These are phyloP conservation scores for Hura crepitans DNA, from an alignment of 441 rosid genomes.

Conservation along the genomic window DNA sequence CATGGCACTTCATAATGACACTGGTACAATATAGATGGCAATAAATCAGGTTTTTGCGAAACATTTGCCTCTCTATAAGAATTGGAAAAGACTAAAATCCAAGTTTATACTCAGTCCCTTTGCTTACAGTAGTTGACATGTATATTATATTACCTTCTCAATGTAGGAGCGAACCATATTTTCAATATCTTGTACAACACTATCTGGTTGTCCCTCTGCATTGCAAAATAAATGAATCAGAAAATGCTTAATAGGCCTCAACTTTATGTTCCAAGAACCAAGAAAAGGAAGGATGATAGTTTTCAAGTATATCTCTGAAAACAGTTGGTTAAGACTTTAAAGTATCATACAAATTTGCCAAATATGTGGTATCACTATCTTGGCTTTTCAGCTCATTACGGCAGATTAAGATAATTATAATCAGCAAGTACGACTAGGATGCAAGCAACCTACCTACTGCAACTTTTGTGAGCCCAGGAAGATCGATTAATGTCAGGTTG, in stretches of 20 bases:
- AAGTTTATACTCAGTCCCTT: background rate
- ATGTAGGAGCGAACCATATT: slow-evolving; percentile 90
- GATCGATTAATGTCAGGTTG: slow-evolving; percentile 92
- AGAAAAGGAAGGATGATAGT: background rate
- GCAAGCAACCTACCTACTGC: slow-evolving; percentile 74
- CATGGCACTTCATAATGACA: too few relatives aligned
- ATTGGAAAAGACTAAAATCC: background rate
- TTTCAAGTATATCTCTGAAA: background rate
- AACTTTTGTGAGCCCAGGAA: slow-evolving; percentile 98
- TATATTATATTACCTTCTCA: slow-evolving; percentile 69
- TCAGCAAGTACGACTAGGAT: background rate
- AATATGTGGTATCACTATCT: too few relatives aligned
- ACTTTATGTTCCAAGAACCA: background rate
- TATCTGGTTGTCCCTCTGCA: slow-evolving; percentile 95
- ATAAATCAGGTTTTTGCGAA: background rate
- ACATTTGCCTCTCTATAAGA: background rate
- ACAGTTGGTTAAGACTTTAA: background rate
- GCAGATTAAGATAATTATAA: slow-evolving; percentile 1
- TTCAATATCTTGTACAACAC: slow-evolving; percentile 87
- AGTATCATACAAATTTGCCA: background rate
- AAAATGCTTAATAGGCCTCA: background rate
- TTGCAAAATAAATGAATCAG: slow-evolving; percentile 23
- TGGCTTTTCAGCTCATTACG: slow-evolving; percentile 18
- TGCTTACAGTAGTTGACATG: background rate
- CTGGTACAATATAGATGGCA: background rate